These are phyloP conservation scores for Lodderomyces margitis DNA, from an alignment of 1,139 yeast species.

Conservation along the genomic window DNA sequence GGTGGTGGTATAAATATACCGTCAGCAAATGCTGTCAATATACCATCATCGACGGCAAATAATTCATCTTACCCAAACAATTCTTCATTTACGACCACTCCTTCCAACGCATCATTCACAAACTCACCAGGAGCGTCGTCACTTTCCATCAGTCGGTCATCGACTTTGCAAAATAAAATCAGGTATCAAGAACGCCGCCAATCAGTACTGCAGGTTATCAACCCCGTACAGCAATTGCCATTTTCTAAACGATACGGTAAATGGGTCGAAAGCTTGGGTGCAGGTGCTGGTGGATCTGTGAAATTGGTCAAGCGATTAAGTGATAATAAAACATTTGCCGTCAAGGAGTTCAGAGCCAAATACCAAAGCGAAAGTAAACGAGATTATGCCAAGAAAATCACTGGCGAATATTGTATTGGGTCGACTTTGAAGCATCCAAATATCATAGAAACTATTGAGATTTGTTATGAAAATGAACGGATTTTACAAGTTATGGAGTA, in stretches of 20 bases:
- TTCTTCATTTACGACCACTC: slow-evolving; percentile 25
- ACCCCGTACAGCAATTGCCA: slow-evolving; percentile 41
- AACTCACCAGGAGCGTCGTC: slow-evolving; percentile 23
- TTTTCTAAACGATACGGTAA: slow-evolving; percentile 76
- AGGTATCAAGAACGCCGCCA: slow-evolving; percentile 39
- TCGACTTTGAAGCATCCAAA: slow-evolving; percentile 88
- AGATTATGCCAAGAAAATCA: slow-evolving; percentile 89
- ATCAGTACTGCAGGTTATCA: slow-evolving; percentile 33
- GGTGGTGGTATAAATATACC: slow-evolving; percentile 13
- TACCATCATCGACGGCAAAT: slow-evolving; percentile 10
- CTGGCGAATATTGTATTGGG: slow-evolving; percentile 95
- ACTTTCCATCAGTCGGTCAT: slow-evolving; percentile 27
- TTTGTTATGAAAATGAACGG: slow-evolving; percentile 83
- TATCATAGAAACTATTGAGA: slow-evolving; percentile 87
- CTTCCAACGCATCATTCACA: slow-evolving; percentile 21
- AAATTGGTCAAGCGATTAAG: slow-evolving; percentile 65
- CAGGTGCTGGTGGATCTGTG: slow-evolving; percentile 96
- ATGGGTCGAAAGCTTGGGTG: slow-evolving; percentile 84
- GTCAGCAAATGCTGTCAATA: slow-evolving; percentile 16
- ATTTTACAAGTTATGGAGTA: slow-evolving; percentile 93
- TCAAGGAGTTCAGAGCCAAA: slow-evolving; percentile 83
- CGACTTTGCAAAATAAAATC: slow-evolving; percentile 30
- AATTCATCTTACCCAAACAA: slow-evolving; percentile 13
- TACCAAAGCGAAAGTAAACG: slow-evolving; percentile 74
- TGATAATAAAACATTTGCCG: slow-evolving; percentile 81